Conservation (phyloP, 2,329 filamentous ascomycete genomes). For the Pleoardoris graminearum region DNA sequence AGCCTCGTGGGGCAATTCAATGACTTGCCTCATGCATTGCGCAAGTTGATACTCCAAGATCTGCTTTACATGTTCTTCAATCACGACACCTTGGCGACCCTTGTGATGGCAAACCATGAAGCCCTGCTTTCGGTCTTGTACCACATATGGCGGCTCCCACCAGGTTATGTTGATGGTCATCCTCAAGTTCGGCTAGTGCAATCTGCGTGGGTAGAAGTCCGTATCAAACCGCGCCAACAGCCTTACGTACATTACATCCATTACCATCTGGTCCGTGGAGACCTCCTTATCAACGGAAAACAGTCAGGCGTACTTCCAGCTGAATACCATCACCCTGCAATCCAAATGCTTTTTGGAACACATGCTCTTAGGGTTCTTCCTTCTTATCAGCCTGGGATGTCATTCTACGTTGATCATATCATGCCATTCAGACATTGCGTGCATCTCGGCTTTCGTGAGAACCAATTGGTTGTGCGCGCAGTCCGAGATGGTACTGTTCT, state of each 20-base stretch:
- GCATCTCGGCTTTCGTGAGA: conserved; percentile 58
- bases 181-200: no score
- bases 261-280: conserved; percentile 53
- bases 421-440: conserved; percentile 50
- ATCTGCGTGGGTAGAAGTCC: no score
- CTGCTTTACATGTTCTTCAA: conserved; percentile 50
- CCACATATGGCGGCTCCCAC: no score
- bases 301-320: conserved; percentile 58
- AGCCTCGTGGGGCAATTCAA: conserved; percentile 47
- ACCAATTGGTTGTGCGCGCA: conserved; percentile 51
- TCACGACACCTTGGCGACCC: conserved; percentile 36
- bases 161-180: no score
- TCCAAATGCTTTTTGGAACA: conserved; percentile 59
- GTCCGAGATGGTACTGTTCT: conserved; percentile 24
- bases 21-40: conserved; percentile 39
- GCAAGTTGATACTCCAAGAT: conserved; percentile 53
- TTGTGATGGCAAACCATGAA: no score
- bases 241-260: conserved; percentile 45
- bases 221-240: no score
- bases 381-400: conserved; percentile 59
- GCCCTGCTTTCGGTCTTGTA: no score
- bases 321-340: conserved; percentile 50
- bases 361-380: conserved; percentile 57
- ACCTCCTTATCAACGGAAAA: conserved; percentile 55
- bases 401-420: conserved; percentile 45